Evolutionary conservation across 1,284 basidiomycete genomes (phyloP).

Genomic region (Sporisorium reilianum): DNA sequence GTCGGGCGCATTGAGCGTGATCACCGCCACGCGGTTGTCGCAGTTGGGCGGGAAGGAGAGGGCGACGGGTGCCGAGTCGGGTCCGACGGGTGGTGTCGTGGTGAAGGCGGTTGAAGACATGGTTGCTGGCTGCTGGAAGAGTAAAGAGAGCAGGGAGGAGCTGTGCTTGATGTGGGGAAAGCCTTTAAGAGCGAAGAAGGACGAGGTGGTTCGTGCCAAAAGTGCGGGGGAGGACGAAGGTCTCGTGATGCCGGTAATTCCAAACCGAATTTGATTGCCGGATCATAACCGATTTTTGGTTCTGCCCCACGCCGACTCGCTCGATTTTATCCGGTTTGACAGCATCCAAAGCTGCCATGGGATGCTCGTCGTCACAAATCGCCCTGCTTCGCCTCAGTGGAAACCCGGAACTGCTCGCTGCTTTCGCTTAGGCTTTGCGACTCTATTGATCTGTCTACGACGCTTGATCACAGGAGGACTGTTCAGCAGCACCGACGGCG

Average conservation of each 20-base stretch:
- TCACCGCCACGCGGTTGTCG: slow-evolving; percentile 45
- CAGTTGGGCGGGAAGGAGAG: slow-evolving; percentile 50
- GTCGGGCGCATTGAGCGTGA: slow-evolving; percentile 42
- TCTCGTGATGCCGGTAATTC: slow-evolving; percentile 7
- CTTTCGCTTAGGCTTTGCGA: neutral
- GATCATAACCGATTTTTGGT: slow-evolving; percentile 21
- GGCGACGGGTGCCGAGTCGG: slow-evolving; percentile 32
- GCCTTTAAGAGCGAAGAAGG: neutral
- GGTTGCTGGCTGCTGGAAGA: neutral
- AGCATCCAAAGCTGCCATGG: neutral
- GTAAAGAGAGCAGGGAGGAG: neutral
- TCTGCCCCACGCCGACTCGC: slow-evolving; percentile 1
- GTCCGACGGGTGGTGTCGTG: slow-evolving; percentile 19
- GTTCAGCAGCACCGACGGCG: neutral
- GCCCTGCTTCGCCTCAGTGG: slow-evolving; percentile 3
- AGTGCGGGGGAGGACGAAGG: slow-evolving; percentile 8
- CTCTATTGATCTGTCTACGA: neutral
- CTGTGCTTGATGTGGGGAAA: neutral
- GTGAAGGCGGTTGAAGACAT: slow-evolving; percentile 27
- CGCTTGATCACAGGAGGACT: slow-evolving; percentile 21
- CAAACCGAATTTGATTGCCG: slow-evolving; percentile 14
- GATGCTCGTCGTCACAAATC: slow-evolving; percentile 16
- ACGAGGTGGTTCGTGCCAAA: neutral
- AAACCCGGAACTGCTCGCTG: slow-evolving; percentile 18
- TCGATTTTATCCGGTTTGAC: slow-evolving; percentile 3